Conservation (phyloP, 129 eudicot species). For the Arctium lappa region DNA sequence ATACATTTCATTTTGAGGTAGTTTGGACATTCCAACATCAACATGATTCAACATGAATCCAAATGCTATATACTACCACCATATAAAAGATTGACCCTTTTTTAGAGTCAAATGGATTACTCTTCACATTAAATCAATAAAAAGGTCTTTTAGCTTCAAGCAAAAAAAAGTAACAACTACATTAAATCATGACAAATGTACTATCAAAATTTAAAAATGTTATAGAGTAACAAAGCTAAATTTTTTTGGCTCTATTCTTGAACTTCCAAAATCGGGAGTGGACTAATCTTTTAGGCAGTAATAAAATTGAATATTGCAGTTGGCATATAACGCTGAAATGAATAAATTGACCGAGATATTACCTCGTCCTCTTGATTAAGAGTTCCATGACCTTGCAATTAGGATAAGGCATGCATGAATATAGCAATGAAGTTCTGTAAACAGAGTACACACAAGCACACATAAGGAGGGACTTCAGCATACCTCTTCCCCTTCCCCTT, state of each 20-base stretch:
- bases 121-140: neutral
- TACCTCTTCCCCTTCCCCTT: constrained; percentile 87
- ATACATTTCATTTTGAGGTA: neutral
- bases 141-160: neutral
- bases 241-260: neutral
- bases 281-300: neutral
- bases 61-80: neutral
- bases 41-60: neutral
- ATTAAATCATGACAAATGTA: neutral
- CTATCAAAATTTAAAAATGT: neutral
- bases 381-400: constrained; percentile 62
- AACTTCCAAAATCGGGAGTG: neutral
- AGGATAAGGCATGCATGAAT: neutral
- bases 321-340: neutral
- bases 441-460: neutral
- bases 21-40: neutral
- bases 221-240: neutral
- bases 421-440: neutral
- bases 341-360: neutral
- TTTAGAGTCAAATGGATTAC: neutral
- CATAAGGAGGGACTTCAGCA: neutral
- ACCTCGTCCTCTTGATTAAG: constrained; percentile 84
- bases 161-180: neutral
- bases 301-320: neutral
- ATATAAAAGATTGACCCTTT: neutral